These are phyloP conservation scores for Pestalotiopsis sp. DNA, from an alignment of 2,329 filamentous ascomycete genomes.

Conservation along the genomic window DNA sequence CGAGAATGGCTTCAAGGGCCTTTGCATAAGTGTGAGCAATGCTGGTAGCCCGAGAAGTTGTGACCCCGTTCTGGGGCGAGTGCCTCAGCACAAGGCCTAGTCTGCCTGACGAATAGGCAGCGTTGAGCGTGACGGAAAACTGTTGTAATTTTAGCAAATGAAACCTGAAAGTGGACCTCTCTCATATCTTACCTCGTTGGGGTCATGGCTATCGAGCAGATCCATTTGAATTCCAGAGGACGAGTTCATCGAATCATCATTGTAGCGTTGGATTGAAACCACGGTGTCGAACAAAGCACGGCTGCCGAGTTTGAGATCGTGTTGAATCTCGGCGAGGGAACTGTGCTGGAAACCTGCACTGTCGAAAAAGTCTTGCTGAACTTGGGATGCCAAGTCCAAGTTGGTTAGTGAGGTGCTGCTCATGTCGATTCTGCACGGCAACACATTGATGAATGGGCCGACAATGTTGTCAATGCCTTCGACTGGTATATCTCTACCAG, in stretches of 20 bases:
- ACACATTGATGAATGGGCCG: constrained; percentile 9
- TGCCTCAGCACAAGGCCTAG: constrained; percentile 6
- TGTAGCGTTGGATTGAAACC: constrained; percentile 11
- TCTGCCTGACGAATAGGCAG: constrained; percentile 6
- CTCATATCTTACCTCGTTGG: not conserved
- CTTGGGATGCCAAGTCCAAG: not conserved
- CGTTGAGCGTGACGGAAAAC: constrained; percentile 13
- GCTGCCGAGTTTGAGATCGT: constrained; percentile 7
- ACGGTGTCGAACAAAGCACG: constrained; percentile 7
- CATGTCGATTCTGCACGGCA: constrained; percentile 5
- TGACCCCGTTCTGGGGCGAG: constrained; percentile 8
- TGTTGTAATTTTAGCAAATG: not conserved
- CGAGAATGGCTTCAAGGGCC: constrained; percentile 6
- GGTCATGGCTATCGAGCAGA: constrained; percentile 10
- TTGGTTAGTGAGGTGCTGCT: not conserved
- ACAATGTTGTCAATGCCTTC: constrained; percentile 7
- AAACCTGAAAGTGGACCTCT: not conserved
- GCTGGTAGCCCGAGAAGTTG: constrained; percentile 3
- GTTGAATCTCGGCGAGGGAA: constrained; percentile 12
- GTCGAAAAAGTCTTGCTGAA: constrained; percentile 12
- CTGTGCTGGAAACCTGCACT: constrained; percentile 9
- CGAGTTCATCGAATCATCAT: constrained; percentile 6
- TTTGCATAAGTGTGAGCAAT: constrained; percentile 9
- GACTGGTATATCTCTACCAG: not conserved
- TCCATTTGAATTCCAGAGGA: constrained; percentile 11